Base-by-base conservation (phyloP, 306 rosid genomes). In the Fragaria iinumae region DNA sequence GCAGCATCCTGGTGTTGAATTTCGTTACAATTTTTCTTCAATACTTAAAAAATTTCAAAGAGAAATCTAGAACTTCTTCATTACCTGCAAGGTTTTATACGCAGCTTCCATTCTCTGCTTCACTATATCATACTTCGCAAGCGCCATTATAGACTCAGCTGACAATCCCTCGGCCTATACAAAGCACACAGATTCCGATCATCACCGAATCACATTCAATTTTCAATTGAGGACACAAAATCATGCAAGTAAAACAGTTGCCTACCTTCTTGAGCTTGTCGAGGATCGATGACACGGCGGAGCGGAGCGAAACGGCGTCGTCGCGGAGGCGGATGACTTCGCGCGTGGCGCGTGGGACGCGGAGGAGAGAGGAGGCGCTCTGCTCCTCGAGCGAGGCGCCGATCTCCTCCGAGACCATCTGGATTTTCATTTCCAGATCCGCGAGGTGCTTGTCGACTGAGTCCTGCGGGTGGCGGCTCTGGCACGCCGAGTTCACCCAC, bases 51-150 rank as follows among this genome's bases (percentile, higher is more conserved):
- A 64, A 1, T 1, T 27, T 16, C 45, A 66, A 64, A 5, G 44
- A 64, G 48, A 66, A 66, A 76, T 44, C 27, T 73, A 78, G 11
- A 71, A 55, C 2, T 17, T 36, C 70, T 8, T 83, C 23, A 59
- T 66, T 70, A 93, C 98, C 98, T 96, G 99, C 75, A 88, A 82
- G 5, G 99, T 96, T 69, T 88, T 93, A 77, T 92, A 92, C 2
- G 98, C 99, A 77, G 97, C 93, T 87, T 96, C 99, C 99, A 96
- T 96, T 64, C 99, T 91, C 89, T 96, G 99, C 91, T 96, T 96
- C 57, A 96, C 98, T 14, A 86, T 83, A 72, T 96, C 99, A 0
- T 92, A 97, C 85, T 88, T 92, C 45, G 99, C 97, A 55, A 96
- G 93, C 32, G 99, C 98, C 23, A 97, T 87, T 80, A 96, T 91